Conservation (phyloP, 306 rosid genomes). For the Quercus gilva region DNA sequence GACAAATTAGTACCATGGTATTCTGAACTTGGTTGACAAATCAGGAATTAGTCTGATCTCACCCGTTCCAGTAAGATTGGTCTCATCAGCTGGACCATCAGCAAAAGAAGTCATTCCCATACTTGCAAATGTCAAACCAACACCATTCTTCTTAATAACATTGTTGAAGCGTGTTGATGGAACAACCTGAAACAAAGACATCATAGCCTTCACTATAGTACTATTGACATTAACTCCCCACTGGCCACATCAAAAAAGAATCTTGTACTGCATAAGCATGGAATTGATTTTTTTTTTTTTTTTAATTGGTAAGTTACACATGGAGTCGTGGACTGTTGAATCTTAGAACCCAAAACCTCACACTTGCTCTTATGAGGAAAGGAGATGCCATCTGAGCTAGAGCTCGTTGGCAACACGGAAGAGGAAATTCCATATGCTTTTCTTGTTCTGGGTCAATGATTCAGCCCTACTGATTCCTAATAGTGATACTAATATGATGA, state of each 20-base stretch:
- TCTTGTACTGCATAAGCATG: too few relatives aligned
- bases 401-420: not conserved
- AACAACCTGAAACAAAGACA: conserved; percentile 59
- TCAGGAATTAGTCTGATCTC: conserved; percentile 88
- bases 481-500: not conserved
- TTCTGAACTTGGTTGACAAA: conserved; percentile 61
- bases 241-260: too few relatives aligned
- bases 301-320: too few relatives aligned
- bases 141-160: conserved; percentile 48
- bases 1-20: conserved; percentile 68
- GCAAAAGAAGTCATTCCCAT: conserved; percentile 70
- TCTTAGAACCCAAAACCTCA: too few relatives aligned
- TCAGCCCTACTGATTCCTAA: not conserved
- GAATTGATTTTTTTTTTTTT: too few relatives aligned
- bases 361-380: too few relatives aligned
- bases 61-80: conserved; percentile 69
- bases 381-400: too few relatives aligned
- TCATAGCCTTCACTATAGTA: too few relatives aligned
- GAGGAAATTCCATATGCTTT: not conserved
- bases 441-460: not conserved
- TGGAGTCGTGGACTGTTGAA: too few relatives aligned
- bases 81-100: conserved; percentile 69
- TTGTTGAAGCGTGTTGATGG: conserved; percentile 69
- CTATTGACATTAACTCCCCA: too few relatives aligned
- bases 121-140: conserved; percentile 59